These are phyloP conservation scores for Flaveria linearis DNA, from an alignment of 129 eudicot genomes.

Conservation along the genomic window DNA sequence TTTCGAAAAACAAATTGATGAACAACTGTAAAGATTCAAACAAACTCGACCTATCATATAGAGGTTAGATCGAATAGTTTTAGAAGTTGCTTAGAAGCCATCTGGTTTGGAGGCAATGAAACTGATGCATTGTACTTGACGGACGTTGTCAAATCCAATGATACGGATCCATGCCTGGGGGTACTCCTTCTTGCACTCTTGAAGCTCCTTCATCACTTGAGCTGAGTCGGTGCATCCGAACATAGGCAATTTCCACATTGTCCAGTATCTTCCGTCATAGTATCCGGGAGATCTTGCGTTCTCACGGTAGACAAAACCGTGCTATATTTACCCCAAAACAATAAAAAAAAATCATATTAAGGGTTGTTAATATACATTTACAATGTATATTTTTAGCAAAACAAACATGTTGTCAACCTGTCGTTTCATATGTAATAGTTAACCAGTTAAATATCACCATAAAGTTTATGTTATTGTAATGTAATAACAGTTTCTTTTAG, in stretches of 20 bases:
- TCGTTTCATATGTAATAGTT: too few relatives aligned
- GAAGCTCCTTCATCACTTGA: slow-evolving; percentile 59
- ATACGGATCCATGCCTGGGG: slow-evolving; percentile 55
- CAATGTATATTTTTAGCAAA: not conserved
- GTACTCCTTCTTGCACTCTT: slow-evolving; percentile 55
- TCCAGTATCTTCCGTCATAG: slow-evolving; percentile 89
- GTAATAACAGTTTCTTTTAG: too few relatives aligned
- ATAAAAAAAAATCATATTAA: not conserved
- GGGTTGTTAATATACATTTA: not conserved
- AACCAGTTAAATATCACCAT: too few relatives aligned
- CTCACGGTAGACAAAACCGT: slow-evolving; percentile 65
- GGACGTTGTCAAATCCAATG: slow-evolving; percentile 74
- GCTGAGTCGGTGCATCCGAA: slow-evolving; percentile 67
- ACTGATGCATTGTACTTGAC: slow-evolving; percentile 69
- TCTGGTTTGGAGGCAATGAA: slow-evolving; percentile 66
- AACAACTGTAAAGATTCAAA: slow-evolving; percentile 36
- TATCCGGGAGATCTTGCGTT: slow-evolving; percentile 61
- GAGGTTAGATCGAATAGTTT: slow-evolving; percentile 26
- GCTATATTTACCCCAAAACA: slow-evolving; percentile 29
- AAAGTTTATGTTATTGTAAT: too few relatives aligned
- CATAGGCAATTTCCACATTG: slow-evolving; percentile 87
- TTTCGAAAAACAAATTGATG: slow-evolving; percentile 1
- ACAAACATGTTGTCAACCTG: too few relatives aligned
- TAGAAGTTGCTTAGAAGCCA: slow-evolving; percentile 27
- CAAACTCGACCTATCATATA: slow-evolving; percentile 24